Evolutionary conservation across 345 rosid species (phyloP).

Genomic region (Clausena lansium): DNA sequence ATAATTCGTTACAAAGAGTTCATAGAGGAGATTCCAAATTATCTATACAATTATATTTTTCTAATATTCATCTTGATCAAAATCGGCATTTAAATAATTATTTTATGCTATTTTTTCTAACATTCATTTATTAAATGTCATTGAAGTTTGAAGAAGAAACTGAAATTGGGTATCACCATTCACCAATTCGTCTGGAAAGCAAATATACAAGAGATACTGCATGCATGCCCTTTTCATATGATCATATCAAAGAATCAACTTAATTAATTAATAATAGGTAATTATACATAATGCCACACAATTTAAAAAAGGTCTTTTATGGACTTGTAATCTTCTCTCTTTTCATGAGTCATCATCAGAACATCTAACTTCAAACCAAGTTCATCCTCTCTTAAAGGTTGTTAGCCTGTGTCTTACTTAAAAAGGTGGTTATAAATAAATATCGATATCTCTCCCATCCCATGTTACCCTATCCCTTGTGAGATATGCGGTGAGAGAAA

Average conservation of each 20-base stretch:
- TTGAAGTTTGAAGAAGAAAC: neutral
- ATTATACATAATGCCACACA: neutral
- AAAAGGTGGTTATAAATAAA: slow-evolving; percentile 2
- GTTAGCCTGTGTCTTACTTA: slow-evolving; percentile 12
- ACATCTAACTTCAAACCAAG: neutral
- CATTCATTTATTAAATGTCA: too few species aligned
- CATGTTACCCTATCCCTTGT: slow-evolving; percentile 9
- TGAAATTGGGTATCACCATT: neutral
- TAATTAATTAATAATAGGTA: neutral
- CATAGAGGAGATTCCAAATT: too few species aligned
- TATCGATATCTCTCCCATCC: neutral
- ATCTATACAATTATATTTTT: too few species aligned
- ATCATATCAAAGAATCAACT: neutral
- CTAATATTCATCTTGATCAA: too few species aligned
- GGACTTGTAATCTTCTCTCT: neutral
- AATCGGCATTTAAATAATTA: too few species aligned
- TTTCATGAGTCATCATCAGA: too few species aligned
- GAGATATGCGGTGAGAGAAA: slow-evolving; percentile 1
- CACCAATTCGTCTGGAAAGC: slow-evolving; percentile 2
- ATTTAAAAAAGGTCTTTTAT: neutral
- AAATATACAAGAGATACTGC: neutral
- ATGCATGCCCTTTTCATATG: too few species aligned
- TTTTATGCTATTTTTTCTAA: neutral
- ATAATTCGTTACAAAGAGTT: too few species aligned
- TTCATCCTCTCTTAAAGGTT: neutral